Percentiles rank a stretch among this genome's conserved stretches.
phyloP scores from a whole-genome alignment of 1,139 yeast species.

The Hanseniaspora uvarum region DNA sequence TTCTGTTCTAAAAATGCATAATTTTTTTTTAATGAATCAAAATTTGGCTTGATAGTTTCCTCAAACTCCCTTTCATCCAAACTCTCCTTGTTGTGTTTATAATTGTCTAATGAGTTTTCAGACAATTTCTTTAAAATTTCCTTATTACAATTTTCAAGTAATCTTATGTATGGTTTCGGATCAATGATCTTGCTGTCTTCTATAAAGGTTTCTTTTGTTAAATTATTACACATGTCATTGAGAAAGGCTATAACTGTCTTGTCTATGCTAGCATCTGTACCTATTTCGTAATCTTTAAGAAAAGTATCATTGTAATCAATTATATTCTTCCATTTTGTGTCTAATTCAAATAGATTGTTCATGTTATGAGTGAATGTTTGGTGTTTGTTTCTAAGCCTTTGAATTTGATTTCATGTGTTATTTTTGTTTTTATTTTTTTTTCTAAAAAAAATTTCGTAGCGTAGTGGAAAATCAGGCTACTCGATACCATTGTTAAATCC shows the following conservation, averaged over 20 bases:
- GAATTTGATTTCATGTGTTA: background rate
- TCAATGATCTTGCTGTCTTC: constrained; percentile 33
- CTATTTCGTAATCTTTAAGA: constrained; percentile 10
- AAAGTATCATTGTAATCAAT: constrained; percentile 58
- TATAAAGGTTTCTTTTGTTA: constrained; percentile 29
- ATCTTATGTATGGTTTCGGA: constrained; percentile 89
- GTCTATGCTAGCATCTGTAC: constrained; percentile 34
- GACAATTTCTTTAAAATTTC: constrained; percentile 48
- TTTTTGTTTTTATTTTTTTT: background rate
- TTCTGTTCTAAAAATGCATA: constrained; percentile 3
- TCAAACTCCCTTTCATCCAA: constrained; percentile 7
- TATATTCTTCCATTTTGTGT: constrained; percentile 58
- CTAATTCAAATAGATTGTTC: constrained; percentile 47
- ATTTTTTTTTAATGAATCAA: background rate
- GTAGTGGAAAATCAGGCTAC: too few relatives aligned
- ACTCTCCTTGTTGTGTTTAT: constrained; percentile 32
- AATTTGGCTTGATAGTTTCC: constrained; percentile 1
- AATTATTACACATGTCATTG: constrained; percentile 69
- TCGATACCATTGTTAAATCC: too few relatives aligned
- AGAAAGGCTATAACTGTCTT: constrained; percentile 70
- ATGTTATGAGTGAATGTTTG: constrained; percentile 20
- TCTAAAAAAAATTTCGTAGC: too few relatives aligned
- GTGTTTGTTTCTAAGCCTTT: background rate
- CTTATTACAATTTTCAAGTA: constrained; percentile 75
- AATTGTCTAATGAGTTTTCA: constrained; percentile 34